Base-by-base conservation (phyloP, 768 basidiomycete species). In the Lactarius vividus region DNA sequence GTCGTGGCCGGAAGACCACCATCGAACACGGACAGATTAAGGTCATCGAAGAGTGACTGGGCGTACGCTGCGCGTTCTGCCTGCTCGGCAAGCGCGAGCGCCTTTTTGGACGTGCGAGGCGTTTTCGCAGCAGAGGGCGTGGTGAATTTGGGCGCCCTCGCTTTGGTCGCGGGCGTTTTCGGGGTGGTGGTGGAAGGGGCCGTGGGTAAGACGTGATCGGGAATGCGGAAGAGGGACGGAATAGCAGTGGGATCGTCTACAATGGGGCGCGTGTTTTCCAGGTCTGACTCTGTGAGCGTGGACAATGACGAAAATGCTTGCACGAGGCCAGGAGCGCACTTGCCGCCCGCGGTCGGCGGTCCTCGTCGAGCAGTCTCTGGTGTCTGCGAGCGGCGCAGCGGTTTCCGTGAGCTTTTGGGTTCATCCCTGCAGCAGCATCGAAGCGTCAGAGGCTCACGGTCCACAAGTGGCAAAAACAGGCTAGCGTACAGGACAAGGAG, bases 61-160 rank as follows among this genome's bases (percentile, higher is more conserved):
- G 70, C 70, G 23, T 70, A 70, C 4, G 59, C 53, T 4, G 65
- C 64, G 35, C 67, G 68, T 37, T 69, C 68, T 13, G 64, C 54
- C 31, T 70, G 68, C 11, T 65, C 64, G 11, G 67, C 68, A 20
- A 31, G 62, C 20, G 60, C 68, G 15, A 42, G 39, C 29, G 68
- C 68, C 53, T 69, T 69, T 49, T 69, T 69, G 0, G 70, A 63
- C 18, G 62, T 69, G 23, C 70, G 64, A 1, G 70, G 70, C 20
- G 68, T 65, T 37, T 61, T 69, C 6, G 53, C 58, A 28, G 68
- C 61, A 52, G 49, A 23, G 13, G 13, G 4, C 10, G 10, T 23
- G n/a, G 44, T 16, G n/a, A n/a, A 44, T 4, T n/a, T 44, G 44
- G 44, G 44, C 20, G 54, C 20, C 59, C 55, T 70, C 5, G 49